A percentile compares a stretch with the other conserved stretches of the same genome.
Evolutionary conservation across 352 stramenopile species (phyloP).

Genomic region (Globisporangium barbulae): DNA sequence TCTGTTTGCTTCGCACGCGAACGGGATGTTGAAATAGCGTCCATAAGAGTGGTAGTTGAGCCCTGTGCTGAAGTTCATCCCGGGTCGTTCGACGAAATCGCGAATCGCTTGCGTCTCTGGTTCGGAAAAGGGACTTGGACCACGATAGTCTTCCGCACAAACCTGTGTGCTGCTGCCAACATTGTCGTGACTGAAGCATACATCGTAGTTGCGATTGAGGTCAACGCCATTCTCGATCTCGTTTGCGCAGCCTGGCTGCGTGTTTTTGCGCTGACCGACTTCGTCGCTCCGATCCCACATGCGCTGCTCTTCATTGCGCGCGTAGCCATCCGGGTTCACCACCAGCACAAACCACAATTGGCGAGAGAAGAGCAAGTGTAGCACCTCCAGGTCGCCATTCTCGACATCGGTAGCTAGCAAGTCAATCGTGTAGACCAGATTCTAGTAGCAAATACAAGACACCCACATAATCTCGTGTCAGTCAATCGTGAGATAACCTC

Average conservation of each 20-base stretch:
- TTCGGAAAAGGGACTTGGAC: conserved; percentile 67
- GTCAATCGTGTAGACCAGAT: conserved; percentile 82
- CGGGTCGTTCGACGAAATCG: conserved; percentile 47
- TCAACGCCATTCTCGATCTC: conserved; percentile 59
- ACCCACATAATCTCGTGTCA: not conserved
- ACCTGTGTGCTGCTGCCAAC: conserved; percentile 61
- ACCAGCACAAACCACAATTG: conserved; percentile 84
- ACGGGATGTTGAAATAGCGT: conserved; percentile 80
- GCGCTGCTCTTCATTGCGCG: conserved; percentile 57
- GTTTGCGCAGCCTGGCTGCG: conserved; percentile 29
- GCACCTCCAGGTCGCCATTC: conserved; percentile 51
- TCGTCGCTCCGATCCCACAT: conserved; percentile 40
- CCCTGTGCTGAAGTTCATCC: conserved; percentile 51
- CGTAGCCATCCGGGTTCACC: conserved; percentile 84
- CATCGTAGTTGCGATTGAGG: conserved; percentile 85
- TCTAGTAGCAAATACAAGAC: conserved; percentile 27
- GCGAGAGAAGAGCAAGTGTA: conserved; percentile 54
- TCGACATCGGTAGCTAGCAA: conserved; percentile 53
- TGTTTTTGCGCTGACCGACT: conserved; percentile 74
- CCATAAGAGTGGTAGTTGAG: conserved; percentile 88
- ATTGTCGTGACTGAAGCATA: conserved; percentile 63
- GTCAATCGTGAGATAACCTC: not conserved
- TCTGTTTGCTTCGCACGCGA: conserved; percentile 69
- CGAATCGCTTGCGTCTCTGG: conserved; percentile 78
- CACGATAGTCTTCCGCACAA: conserved; percentile 77